Evolutionary conservation across 176 grass and related monocot species (phyloP).

Genomic region (Poa pratensis): DNA sequence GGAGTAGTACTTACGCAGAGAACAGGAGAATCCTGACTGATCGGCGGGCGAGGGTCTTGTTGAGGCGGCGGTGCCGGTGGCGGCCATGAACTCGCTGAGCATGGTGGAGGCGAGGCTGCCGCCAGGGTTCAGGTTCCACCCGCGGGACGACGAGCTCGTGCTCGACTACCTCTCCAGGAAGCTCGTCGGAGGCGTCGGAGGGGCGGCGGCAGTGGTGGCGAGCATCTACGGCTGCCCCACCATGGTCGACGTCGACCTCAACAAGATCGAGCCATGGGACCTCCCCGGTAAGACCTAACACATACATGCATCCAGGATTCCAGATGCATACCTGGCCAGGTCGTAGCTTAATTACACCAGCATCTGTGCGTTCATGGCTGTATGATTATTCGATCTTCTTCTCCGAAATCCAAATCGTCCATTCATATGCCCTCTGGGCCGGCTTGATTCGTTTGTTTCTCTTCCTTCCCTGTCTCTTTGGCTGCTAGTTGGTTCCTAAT

Average conservation of each 20-base stretch:
- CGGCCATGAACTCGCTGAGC: slow-evolving; percentile 67
- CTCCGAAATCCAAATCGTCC: too few relatives aligned
- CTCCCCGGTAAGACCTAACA: slow-evolving; percentile 72
- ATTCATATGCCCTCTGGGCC: too few relatives aligned
- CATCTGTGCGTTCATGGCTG: not conserved
- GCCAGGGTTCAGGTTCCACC: slow-evolving; percentile 91
- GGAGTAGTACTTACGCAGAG: not conserved
- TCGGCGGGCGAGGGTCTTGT: not conserved
- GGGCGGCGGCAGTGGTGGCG: not conserved
- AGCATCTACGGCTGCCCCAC: slow-evolving; percentile 60
- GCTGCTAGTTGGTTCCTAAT: not conserved
- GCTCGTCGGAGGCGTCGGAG: slow-evolving; percentile 28
- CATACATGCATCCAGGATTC: not conserved
- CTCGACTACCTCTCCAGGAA: slow-evolving; percentile 85
- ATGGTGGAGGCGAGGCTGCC: slow-evolving; percentile 89
- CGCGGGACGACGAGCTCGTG: slow-evolving; percentile 90
- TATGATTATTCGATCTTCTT: not conserved
- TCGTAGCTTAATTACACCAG: not conserved
- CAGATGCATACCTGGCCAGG: not conserved
- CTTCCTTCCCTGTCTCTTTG: not conserved
- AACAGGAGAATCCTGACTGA: slow-evolving; percentile 22
- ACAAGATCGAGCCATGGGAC: slow-evolving; percentile 92
- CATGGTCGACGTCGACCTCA: slow-evolving; percentile 88
- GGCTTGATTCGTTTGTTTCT: not conserved
- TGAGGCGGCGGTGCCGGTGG: not conserved